Base-by-base conservation (phyloP, 1,284 basidiomycete species). In the Trichosporon faecale region DNA sequence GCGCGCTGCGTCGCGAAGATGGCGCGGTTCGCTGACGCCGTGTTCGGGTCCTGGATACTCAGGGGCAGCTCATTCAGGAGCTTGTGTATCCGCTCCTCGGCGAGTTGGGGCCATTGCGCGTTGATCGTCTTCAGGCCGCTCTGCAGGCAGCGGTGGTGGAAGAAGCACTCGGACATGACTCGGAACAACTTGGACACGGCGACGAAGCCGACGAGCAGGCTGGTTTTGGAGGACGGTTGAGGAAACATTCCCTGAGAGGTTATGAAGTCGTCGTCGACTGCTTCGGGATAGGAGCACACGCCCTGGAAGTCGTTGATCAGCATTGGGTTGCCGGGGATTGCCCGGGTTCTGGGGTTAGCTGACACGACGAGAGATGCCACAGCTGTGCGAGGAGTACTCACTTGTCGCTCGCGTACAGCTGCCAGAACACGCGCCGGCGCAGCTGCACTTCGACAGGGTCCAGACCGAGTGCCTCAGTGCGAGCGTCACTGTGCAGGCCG, bases 331-430 rank as follows among this genome's bases (percentile, higher is more conserved):
- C 81, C 83, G 0, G 79, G 77, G 23, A 81, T 82, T 1, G 82
- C 80, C 9, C 81, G 76, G 18, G 83, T 82, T 65, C 81, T 83
- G 72, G 1, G 18, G 64, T 69, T 52, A 71, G 68, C 40, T 25
- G 14, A 11, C 6, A 16, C 12, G 21, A 14, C 7, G 61, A 3
- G n/a, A n/a, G n/a, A n/a, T n/a, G 27, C 27, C 27, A 46, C 23
- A 21, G 29, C 14, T 44, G 40, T 18, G 29, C 6, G 18, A 2
- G 11, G 21, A 60, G 3, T 5, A 37, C 69, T 60, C 35, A 88
- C 72, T 95, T 92, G 92, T 82, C 84, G 35, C 89, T 92, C 66
- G 89, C 91, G 64, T 95, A 94, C 81, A 84, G 94, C 73, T 87
- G 93, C 57, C 93, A 95, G 82, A 85, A 84, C 21, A 82, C 80